A percentile compares a stretch with the other conserved stretches of the same genome.
phyloP scores from a whole-genome alignment of 192 early-diverging fungal genomes.

The Backusella liffmaniae region DNA sequence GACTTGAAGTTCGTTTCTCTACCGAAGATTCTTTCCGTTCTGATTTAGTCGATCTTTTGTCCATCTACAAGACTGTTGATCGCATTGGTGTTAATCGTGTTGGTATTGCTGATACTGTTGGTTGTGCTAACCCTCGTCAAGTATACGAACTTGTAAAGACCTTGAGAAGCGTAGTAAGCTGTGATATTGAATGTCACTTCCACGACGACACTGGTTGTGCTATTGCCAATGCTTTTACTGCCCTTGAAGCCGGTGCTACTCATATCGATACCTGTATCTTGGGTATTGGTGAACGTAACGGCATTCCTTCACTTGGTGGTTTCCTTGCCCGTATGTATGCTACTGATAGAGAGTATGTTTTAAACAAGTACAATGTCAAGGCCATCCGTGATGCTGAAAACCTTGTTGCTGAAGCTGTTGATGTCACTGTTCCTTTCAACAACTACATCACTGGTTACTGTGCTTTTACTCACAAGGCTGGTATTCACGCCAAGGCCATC shows the following conservation, averaged over 20 bases:
- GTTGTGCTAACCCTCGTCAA: conserved; percentile 97
- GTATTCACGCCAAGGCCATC: conserved; percentile 99
- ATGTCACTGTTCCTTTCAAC: conserved; percentile 97
- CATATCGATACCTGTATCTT: conserved; percentile 98
- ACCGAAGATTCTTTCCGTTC: conserved; percentile 98
- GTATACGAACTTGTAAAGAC: conserved; percentile 97
- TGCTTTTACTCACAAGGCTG: conserved; percentile 99
- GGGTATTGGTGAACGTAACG: conserved; percentile 98
- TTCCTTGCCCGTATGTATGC: conserved; percentile 97
- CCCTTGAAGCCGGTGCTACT: conserved; percentile 96
- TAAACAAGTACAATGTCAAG: conserved; percentile 90
- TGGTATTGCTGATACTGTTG: conserved; percentile 98
- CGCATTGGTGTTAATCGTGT: conserved; percentile 98
- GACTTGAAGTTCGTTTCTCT: conserved; percentile 96
- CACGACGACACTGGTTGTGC: conserved; percentile 99
- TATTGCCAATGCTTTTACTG: conserved; percentile 96
- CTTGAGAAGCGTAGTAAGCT: conserved; percentile 89
- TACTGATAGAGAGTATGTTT: conserved; percentile 87
- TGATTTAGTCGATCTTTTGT: conserved; percentile 95
- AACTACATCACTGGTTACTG: conserved; percentile 99
- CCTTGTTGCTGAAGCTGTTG: conserved; percentile 91
- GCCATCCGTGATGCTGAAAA: conserved; percentile 94
- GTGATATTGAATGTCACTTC: conserved; percentile 99
- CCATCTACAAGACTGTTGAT: conserved; percentile 94
- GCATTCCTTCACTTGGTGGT: conserved; percentile 94